phyloP scores from a whole-genome alignment of 345 rosid genomes.

The Citrus hindsii region DNA sequence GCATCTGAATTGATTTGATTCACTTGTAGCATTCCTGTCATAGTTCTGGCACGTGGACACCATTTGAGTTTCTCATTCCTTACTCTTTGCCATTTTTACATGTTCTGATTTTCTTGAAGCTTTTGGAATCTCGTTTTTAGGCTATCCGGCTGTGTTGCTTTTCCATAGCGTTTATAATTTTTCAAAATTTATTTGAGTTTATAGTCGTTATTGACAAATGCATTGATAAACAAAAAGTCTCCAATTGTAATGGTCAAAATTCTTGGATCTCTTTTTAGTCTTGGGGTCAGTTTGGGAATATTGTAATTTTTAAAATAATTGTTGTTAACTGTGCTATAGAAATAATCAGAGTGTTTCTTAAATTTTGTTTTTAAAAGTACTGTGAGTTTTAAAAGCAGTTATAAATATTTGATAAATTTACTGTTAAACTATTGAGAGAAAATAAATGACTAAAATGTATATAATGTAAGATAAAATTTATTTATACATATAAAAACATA shows the following conservation, averaged over 20 bases:
- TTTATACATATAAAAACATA: too few relatives aligned
- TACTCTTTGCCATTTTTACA: neutral
- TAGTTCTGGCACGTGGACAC: neutral
- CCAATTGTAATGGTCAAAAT: neutral
- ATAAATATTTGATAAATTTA: too few relatives aligned
- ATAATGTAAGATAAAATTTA: too few relatives aligned
- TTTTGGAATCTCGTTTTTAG: neutral
- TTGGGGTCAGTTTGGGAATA: too few relatives aligned
- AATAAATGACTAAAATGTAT: too few relatives aligned
- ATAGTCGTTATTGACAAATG: neutral
- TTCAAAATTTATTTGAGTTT: neutral
- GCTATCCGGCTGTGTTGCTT: neutral
- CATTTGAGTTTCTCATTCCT: neutral
- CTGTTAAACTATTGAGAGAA: rapidly evolving
- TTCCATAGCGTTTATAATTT: neutral
- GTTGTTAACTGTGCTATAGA: rapidly evolving
- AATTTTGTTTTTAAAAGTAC: too few relatives aligned
- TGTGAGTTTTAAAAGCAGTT: too few relatives aligned
- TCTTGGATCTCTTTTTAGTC: too few relatives aligned
- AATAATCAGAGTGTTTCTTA: too few relatives aligned
- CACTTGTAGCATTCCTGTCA: neutral
- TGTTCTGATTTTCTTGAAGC: neutral
- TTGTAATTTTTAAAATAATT: too few relatives aligned
- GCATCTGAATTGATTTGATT: constrained; percentile 45
- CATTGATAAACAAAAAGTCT: neutral